phyloP scores from a whole-genome alignment of 805 yeast genomes.

The Teunomyces stri region DNA sequence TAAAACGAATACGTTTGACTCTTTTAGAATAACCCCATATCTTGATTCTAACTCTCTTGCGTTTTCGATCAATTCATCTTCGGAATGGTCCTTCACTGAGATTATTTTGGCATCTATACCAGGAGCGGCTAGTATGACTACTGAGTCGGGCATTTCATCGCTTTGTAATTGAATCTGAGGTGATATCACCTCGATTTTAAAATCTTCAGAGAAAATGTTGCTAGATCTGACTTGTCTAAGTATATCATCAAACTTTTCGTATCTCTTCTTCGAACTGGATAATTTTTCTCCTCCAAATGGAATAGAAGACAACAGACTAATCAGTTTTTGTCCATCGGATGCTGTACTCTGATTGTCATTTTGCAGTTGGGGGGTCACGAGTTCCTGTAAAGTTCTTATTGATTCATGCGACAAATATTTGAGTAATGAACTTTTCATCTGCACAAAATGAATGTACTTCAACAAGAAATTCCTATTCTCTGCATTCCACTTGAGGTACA shows the following conservation, averaged over 20 bases:
- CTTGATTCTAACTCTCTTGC: slow-evolving; percentile 55
- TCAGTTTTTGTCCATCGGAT: background rate
- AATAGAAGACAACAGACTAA: background rate
- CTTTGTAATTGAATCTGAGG: slow-evolving; percentile 46
- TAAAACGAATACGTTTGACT: slow-evolving; percentile 72
- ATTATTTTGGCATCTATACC: slow-evolving; percentile 64
- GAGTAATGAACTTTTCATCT: slow-evolving; percentile 21
- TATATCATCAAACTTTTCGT: slow-evolving; percentile 33
- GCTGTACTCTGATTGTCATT: background rate
- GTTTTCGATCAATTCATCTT: slow-evolving; percentile 30
- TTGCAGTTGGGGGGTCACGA: background rate
- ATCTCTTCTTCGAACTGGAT: slow-evolving; percentile 5
- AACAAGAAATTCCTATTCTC: slow-evolving; percentile 31
- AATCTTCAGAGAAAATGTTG: slow-evolving; percentile 38
- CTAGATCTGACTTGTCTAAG: slow-evolving; percentile 17
- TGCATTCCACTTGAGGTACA: slow-evolving; percentile 44
- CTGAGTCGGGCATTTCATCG: slow-evolving; percentile 44
- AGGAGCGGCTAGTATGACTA: slow-evolving; percentile 73
- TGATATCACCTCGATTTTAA: slow-evolving; percentile 35
- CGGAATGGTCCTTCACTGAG: slow-evolving; percentile 51
- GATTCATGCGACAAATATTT: slow-evolving; percentile 36
- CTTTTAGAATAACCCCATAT: slow-evolving; percentile 62
- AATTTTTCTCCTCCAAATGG: background rate
- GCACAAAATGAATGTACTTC: slow-evolving; percentile 38
- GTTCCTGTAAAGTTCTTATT: slow-evolving; percentile 22